These are phyloP conservation scores for Periglandula ipomoeae DNA, from an alignment of 2,329 filamentous ascomycete genomes.

Conservation along the genomic window DNA sequence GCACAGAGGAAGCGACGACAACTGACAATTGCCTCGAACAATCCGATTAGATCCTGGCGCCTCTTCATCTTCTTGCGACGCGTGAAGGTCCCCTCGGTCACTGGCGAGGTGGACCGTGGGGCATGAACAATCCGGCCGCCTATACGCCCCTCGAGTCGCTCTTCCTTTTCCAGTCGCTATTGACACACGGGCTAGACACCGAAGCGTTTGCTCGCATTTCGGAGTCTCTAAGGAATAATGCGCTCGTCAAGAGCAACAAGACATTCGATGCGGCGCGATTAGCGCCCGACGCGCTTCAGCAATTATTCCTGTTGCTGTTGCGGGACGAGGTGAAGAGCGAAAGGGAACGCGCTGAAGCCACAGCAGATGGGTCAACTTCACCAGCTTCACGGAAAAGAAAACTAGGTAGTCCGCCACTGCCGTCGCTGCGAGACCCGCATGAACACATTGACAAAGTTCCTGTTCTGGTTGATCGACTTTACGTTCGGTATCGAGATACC, in stretches of 20 bases:
- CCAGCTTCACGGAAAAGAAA: constrained; percentile 66
- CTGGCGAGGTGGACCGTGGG: constrained; percentile 45
- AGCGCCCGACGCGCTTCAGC: constrained; percentile 67
- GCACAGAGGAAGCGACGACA: neutral
- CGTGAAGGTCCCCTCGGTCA: constrained; percentile 45
- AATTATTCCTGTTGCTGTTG: constrained; percentile 68
- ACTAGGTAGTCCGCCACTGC: constrained; percentile 53
- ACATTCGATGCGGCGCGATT: constrained; percentile 67
- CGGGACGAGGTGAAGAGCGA: constrained; percentile 60
- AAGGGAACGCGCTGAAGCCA: constrained; percentile 22
- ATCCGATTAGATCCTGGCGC: constrained; percentile 38
- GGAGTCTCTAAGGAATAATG: constrained; percentile 63
- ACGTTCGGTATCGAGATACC: constrained; percentile 62
- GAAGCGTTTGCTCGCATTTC: constrained; percentile 64
- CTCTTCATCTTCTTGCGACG: constrained; percentile 43
- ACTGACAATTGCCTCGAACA: neutral
- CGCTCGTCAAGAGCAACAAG: constrained; percentile 58
- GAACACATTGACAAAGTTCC: constrained; percentile 61
- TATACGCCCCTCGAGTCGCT: constrained; percentile 83
- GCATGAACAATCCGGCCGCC: constrained; percentile 48
- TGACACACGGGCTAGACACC: constrained; percentile 55
- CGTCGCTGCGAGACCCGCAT: constrained; percentile 56
- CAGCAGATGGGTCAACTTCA: constrained; percentile 35
- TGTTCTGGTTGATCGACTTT: constrained; percentile 62
- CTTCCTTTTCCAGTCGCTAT: constrained; percentile 73